A percentile compares a stretch with the other conserved stretches of the same genome.
phyloP scores from a whole-genome alignment of 352 stramenopile genomes.

The Globisporangium irregulare region DNA sequence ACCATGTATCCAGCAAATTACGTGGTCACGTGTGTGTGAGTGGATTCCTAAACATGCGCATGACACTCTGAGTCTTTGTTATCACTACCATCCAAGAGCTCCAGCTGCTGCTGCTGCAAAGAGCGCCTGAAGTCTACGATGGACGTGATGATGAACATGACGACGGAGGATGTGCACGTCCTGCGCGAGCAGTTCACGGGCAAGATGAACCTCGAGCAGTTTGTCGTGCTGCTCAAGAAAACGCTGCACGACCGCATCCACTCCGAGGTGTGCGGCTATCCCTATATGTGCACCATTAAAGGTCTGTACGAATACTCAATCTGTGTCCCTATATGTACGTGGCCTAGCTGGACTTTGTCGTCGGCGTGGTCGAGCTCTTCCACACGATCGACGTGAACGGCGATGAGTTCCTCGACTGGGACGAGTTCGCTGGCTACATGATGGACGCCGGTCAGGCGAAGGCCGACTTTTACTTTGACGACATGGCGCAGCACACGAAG shows the following conservation, averaged over 20 bases:
- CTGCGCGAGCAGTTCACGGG: slow-evolving; percentile 52
- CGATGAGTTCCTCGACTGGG: slow-evolving; percentile 84
- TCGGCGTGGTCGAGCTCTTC: slow-evolving; percentile 86
- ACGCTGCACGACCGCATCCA: slow-evolving; percentile 65
- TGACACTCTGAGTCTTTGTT: background rate
- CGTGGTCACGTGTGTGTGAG: background rate
- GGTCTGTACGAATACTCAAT: background rate
- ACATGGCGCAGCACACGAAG: slow-evolving; percentile 16
- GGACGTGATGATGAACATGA: slow-evolving; percentile 88
- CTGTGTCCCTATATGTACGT: background rate
- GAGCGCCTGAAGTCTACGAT: slow-evolving; percentile 23
- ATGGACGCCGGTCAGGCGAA: slow-evolving; percentile 68
- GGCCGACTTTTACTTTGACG: slow-evolving; percentile 49
- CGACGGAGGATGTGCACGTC: slow-evolving; percentile 64
- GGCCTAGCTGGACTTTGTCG: slow-evolving; percentile 69
- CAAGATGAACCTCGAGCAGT: slow-evolving; percentile 55
- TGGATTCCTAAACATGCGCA: background rate
- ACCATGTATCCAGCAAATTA: too few species aligned
- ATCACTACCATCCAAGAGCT: background rate
- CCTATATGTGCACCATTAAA: background rate
- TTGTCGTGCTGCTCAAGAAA: slow-evolving; percentile 70
- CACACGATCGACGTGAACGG: slow-evolving; percentile 90
- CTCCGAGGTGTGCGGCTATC: slow-evolving; percentile 25
- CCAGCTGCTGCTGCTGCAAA: background rate
- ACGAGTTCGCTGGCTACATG: slow-evolving; percentile 89